Evolutionary conservation across 2,329 filamentous ascomycete genomes (phyloP), one percentile per base, ranked within the genome.

Genomic region (Cladosporium sp.): DNA sequence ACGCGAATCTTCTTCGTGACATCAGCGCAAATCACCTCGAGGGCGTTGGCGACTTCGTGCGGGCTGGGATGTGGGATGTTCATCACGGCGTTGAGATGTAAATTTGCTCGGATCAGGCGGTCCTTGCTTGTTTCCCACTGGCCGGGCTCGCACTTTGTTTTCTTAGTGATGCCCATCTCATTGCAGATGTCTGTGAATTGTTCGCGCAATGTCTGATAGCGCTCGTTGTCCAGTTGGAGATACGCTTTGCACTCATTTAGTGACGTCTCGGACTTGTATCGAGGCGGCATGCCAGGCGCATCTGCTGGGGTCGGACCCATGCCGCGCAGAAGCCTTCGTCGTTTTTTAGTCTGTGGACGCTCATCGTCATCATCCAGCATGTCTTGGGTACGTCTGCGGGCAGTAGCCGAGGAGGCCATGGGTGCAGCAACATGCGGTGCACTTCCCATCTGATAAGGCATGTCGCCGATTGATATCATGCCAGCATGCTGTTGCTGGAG

Each of bases 231-330:
- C 38, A 96, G 81, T 44, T 80, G 82, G 32, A 96, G 81, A 67
- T 88, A 90, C 14, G 84, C 83, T 74, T 92, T 92, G 73, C 90
- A 89, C 77, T 94, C 90, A 70, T 92, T 89, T 66, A 95, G 86
- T 0, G 91, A 93, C 14, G 90, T 93, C 77, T 95, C 92, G 0
- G 91, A 94, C 0, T 90, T 90, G 69, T 92, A 95, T 26, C 92
- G 87, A 15, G 90, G 88, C 24, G 88, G 86, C 24, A 71, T 59
- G 4, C 88, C 87, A 1, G 88, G 85, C 7, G 87, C 86, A 74
- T 92, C 89, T 44, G 89, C 85, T 15, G 89, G 87, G 30, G 91
- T 76, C 2, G 88, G 88, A 51, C 86, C 88, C 82, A 87, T 90
- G n/a, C 85, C 86, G 71, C 87, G 84, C 64, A 88, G 90, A 57